phyloP scores from a whole-genome alignment of 2,329 filamentous ascomycete genomes.

The Delphinella strobiligena region DNA sequence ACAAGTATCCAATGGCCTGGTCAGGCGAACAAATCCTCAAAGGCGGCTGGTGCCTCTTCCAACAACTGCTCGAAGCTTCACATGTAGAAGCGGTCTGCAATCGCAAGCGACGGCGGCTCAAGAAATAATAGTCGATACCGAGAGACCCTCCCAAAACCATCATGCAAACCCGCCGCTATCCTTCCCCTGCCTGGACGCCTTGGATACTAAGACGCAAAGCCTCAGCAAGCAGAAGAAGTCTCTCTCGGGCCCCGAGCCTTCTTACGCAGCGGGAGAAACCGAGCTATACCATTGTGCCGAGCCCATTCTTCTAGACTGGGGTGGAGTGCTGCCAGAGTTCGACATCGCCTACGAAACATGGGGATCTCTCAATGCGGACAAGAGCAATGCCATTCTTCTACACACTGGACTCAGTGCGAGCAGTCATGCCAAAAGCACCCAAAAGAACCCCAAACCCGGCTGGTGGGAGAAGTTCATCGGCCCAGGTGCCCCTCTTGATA shows the following conservation, averaged over 20 bases:
- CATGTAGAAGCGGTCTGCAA: neutral
- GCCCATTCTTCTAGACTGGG: conserved; percentile 82
- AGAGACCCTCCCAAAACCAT: conserved; percentile 16
- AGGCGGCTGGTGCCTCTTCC: conserved; percentile 10
- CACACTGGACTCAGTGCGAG: conserved; percentile 95
- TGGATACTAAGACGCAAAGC: conserved; percentile 60
- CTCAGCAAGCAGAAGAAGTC: conserved; percentile 53
- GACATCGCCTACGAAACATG: conserved; percentile 89
- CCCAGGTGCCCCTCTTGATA: conserved; percentile 72
- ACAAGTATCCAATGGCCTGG: conserved; percentile 7
- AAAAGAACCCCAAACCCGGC: conserved; percentile 70
- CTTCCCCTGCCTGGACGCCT: conserved; percentile 79
- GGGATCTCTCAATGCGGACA: conserved; percentile 68
- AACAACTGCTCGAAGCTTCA: conserved; percentile 4
- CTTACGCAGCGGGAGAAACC: conserved; percentile 84
- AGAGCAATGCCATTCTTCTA: conserved; percentile 78
- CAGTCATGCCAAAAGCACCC: conserved; percentile 90
- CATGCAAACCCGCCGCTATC: conserved; percentile 73
- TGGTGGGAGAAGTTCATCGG: conserved; percentile 99
- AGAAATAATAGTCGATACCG: conserved; percentile 14
- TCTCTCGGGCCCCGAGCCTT: conserved; percentile 71
- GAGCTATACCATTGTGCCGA: conserved; percentile 61
- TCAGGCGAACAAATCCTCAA: conserved; percentile 14
- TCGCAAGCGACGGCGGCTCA: conserved; percentile 16
- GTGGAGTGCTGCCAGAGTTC: conserved; percentile 79